Evolutionary conservation across 495 filamentous ascomycete species (phyloP), one percentile per base, ranked within the genome.

Genomic region (Tuber umbilicatum): DNA sequence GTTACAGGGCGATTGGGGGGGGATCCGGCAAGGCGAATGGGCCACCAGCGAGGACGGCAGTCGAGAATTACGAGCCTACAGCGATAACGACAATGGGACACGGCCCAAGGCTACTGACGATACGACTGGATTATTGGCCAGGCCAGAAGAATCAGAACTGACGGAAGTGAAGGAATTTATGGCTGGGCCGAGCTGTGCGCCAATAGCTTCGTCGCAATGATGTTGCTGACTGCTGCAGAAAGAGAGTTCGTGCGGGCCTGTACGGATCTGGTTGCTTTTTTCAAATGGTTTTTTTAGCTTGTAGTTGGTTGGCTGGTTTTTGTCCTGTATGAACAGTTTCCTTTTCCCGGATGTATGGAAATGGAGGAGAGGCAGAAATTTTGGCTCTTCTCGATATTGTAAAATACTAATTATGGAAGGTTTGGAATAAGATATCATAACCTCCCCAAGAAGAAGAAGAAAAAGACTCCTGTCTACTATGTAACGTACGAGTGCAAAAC

Each of bases 21-120:
- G 75, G n/a, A 37, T 75, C 12, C 70, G 72, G 76, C 76, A 40
- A 21, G 76, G 76, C 17, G 40, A 74, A 50, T 75, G 40, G 76
- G 47, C 2, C 55, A 7, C 55, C 55, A 27, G 7, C 17, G 14
- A 19, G 14, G 27, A 64, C 14, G 27, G 55, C 12, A 35, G 55
- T 64, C 55, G 27, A 19, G 27, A 35, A 19, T 19, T 19, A 35
- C 55, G 14, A 35, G 7, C 55, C 27, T 31, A 64, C 16, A 27
- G 35, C 27, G 4, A 43, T 2, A 10, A 31, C 10, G 27, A 1
- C 27, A 6, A 17, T 35, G 27, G 27, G 12, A 7, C 27, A 64
- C 27, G 14, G 4, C 4, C 12, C 27, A 64, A 64, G 55, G 3
- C 27, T 35, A 35, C 27, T 35, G 55, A 64, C 14, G 27, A 35